Evolutionary conservation across 2,329 filamentous ascomycete species (phyloP).

Genomic region (Cytospora piceicola): DNA sequence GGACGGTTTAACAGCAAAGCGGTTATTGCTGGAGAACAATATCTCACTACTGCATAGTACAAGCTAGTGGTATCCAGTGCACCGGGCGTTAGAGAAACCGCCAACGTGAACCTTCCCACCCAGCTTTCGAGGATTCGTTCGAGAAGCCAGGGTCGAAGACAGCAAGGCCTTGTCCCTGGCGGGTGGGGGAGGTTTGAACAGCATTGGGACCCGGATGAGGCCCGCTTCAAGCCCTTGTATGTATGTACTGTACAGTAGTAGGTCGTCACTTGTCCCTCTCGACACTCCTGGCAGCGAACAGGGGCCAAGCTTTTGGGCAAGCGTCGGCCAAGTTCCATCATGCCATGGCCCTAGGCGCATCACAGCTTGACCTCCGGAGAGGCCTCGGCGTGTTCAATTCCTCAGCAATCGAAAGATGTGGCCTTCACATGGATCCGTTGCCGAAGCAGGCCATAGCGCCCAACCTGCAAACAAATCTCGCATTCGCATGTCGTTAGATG

Average conservation of each 20-base stretch:
- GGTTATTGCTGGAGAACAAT: background rate
- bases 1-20: background rate
- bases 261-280: background rate
- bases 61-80: background rate
- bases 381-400: constrained; percentile 9
- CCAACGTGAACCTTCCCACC: constrained; percentile 15
- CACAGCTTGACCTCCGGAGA: constrained; percentile 11
- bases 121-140: constrained; percentile 18
- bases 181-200: constrained; percentile 19
- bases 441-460: constrained; percentile 5
- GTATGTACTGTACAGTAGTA: too few relatives aligned
- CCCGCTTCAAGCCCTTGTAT: constrained; percentile 17
- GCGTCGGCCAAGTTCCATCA: constrained; percentile 26
- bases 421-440: background rate
- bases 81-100: background rate
- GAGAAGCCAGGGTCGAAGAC: constrained; percentile 23
- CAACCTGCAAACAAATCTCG: constrained; percentile 6
- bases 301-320: constrained; percentile 14
- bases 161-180: constrained; percentile 17
- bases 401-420: background rate
- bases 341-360: constrained; percentile 9
- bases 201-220: constrained; percentile 16
- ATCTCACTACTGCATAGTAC: background rate
- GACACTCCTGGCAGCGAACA: background rate
- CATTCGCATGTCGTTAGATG: background rate